A percentile compares a stretch with the other conserved stretches of the same genome.
Evolutionary conservation across 2,329 filamentous ascomycete species (phyloP).

Genomic region (Diplodia seriata): DNA sequence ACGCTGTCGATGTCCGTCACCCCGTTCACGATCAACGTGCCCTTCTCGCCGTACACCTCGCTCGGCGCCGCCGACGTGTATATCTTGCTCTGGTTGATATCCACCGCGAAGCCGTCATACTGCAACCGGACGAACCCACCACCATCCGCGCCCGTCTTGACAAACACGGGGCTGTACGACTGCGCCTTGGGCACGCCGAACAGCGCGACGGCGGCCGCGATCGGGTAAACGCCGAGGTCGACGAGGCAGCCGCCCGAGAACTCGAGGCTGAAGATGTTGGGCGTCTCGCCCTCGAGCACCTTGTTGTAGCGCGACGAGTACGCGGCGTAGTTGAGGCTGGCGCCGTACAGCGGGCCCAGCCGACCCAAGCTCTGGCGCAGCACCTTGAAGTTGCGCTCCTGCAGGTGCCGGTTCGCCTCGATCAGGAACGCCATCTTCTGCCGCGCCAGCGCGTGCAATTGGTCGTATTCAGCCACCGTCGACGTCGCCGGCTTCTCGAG

Average conservation of each 20-base stretch:
- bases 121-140: slow-evolving; percentile 53
- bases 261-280: slow-evolving; percentile 58
- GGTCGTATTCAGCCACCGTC: slow-evolving; percentile 51
- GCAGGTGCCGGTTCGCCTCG: slow-evolving; percentile 59
- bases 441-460: slow-evolving; percentile 52
- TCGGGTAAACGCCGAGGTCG: slow-evolving; percentile 58
- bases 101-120: slow-evolving; percentile 55
- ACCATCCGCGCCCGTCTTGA: slow-evolving; percentile 55
- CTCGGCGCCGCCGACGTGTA: slow-evolving; percentile 53
- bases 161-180: slow-evolving; percentile 53
- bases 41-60: slow-evolving; percentile 58
- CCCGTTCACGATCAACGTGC: slow-evolving; percentile 52
- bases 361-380: slow-evolving; percentile 48
- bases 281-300: slow-evolving; percentile 54
- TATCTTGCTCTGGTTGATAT: slow-evolving; percentile 53
- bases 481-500: slow-evolving; percentile 59
- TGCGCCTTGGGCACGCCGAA: slow-evolving; percentile 54
- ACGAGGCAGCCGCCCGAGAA: slow-evolving; percentile 56
- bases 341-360: slow-evolving; percentile 55
- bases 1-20: slow-evolving; percentile 56
- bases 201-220: slow-evolving; percentile 56
- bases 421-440: slow-evolving; percentile 53
- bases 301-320: slow-evolving; percentile 56
- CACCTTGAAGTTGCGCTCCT: slow-evolving; percentile 58
- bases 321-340: slow-evolving; percentile 53